A percentile compares a stretch with the other conserved stretches of the same genome.
Conservation (phyloP, 2,329 filamentous ascomycete species). For the Fusarium sp. region DNA sequence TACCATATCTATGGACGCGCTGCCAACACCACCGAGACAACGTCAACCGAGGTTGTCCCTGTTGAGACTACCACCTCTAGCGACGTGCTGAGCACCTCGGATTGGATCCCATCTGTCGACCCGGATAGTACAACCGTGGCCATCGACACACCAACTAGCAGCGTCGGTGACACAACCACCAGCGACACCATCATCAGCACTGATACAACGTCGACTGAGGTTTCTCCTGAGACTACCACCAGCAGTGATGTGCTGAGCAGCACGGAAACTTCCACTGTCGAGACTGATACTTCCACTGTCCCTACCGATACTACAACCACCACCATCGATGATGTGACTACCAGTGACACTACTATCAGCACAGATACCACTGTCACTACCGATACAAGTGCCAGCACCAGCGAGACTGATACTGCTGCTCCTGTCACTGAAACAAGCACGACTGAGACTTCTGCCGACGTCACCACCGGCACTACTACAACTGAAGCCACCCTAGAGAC, state of each 20-base stretch:
- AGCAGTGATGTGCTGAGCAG: not conserved
- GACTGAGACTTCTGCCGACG: not conserved
- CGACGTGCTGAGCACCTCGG: not conserved
- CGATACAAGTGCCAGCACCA: not conserved
- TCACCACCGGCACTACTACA: not conserved
- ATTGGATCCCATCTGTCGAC: conserved; percentile 4
- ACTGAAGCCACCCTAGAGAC: not conserved
- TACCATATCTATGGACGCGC: conserved; percentile 6
- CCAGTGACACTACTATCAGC: not conserved
- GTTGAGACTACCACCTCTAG: not conserved
- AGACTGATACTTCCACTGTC: not conserved
- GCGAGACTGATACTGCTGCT: not conserved
- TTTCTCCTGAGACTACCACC: not conserved
- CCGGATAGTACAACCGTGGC: not conserved
- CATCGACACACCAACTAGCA: not conserved
- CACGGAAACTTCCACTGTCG: not conserved
- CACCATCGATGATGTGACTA: too few species aligned
- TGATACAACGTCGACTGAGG: too few species aligned
- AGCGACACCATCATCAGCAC: not conserved
- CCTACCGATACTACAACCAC: not conserved
- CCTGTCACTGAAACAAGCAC: not conserved
- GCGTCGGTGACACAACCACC: conserved; percentile 1
- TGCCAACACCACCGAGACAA: conserved; percentile 6
- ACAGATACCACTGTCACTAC: not conserved
- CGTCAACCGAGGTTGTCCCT: not conserved